Evolutionary conservation across 2,329 filamentous ascomycete genomes (phyloP), one percentile per base, ranked within the genome.

Genomic region (Bipolaris victoriae): DNA sequence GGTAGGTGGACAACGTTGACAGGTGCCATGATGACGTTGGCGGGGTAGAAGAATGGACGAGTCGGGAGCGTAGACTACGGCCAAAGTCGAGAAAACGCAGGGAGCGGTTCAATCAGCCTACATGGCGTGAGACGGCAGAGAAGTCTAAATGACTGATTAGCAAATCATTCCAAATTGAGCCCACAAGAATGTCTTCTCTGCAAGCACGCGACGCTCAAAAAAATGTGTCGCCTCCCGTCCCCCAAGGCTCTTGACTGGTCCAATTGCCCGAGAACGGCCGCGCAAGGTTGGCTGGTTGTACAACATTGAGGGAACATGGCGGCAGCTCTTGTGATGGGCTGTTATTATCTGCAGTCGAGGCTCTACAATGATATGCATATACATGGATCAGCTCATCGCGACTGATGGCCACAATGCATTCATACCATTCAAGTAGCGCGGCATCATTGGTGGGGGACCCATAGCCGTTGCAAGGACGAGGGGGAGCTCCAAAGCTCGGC

Each of bases 1-100:
- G 94, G 94, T 65, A 98, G 82, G 75, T 90, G 85, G 58, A 93
- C 82, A 45, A 84, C 71, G 26, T 78, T 76, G 44, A 63, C 63
- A 47, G 76, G 78, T 20, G 78, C 71, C 75, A 81, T 81, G 62
- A 62, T 52, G 52, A 60, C 61, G 66, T 67, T 65, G 62, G 68
- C 61, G 69, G 69, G 69, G 68, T 69, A 69, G 61, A 50, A 31
- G 29, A 47, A 44, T 18, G 43, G 49, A 35, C 37, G 24, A 37
- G 49, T 44, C 24, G 22, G 26, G 48, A 47, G 44, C 43, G 53
- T 43, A 31, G 51, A 43, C 45, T 6, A 52, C 49, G 18, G 54
- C 18, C 6, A 37, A 35, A 35, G 20, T 52, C 37, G 13, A 20
- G 20, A 36, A 43, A 54, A 49, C 55, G 48, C 37, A 54, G 44